A percentile compares a stretch with the other conserved stretches of the same genome.
phyloP scores from a whole-genome alignment of 768 basidiomycete genomes.

The Lactifluus piperatus region DNA sequence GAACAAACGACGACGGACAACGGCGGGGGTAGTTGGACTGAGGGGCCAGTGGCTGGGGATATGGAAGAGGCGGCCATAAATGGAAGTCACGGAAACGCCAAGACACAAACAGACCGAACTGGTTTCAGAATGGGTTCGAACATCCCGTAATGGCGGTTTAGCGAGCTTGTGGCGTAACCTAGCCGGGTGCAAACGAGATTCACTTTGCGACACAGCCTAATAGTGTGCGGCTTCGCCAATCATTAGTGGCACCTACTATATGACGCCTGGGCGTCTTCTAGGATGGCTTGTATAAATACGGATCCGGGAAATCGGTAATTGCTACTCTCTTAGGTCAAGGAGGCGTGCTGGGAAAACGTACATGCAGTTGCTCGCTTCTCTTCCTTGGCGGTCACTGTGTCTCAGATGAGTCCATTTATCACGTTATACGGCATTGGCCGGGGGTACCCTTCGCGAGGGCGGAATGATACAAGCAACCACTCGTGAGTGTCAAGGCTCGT shows the following conservation, averaged over 20 bases:
- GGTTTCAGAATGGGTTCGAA: conserved; percentile 3
- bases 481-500: neutral
- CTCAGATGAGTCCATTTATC: neutral
- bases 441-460: neutral
- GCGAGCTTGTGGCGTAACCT: neutral
- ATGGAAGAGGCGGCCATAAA: neutral
- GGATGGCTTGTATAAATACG: neutral
- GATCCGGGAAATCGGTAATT: neutral
- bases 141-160: neutral
- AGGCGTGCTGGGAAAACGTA: no score
- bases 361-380: no score
- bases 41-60: conserved; percentile 3
- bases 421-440: neutral
- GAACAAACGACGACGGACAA: neutral
- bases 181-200: neutral
- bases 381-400: no score
- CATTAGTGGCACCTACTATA: neutral
- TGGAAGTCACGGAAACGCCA: neutral
- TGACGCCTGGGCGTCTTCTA: neutral
- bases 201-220: neutral
- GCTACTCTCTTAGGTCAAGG: neutral
- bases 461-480: neutral
- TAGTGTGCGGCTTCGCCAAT: neutral
- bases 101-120: neutral
- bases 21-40: neutral